Base-by-base conservation (phyloP, 1,139 yeast species). In the Suhomyces anneliseae region DNA sequence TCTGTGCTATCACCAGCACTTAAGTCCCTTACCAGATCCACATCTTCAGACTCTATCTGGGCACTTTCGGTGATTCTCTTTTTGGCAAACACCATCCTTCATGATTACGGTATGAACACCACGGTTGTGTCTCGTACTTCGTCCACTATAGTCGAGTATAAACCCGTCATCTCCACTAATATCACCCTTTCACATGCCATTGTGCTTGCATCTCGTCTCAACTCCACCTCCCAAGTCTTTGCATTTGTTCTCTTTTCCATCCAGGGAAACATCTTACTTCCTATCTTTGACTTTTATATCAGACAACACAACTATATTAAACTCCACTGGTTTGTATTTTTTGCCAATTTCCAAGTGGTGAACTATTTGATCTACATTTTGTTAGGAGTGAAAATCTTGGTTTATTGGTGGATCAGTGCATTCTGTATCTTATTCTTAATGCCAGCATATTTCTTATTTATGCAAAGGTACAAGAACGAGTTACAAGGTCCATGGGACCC, bases 31-130 rank as follows among this genome's bases (percentile, higher is more conserved):
- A 90, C 97, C 0, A 81, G 83, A 55, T 87, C 97, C 0, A 90
- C 97, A 0, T 82, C 97, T 0, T 87, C 95, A 0, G 98, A 93
- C 66, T 90, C 97, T 14, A 90, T 95, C 52, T 93, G 99, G 98
- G 90, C 96, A 0, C 68, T 93, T 7, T 82, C 96, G 4, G 82
- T 87, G 44, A 84, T 96, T 81, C 72, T 93, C 27, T 83, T 88
- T 36, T 55, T 89, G 8, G 72, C 83, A 38, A 88, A 88, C 57
- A 70, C 89, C 4, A 63, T 84, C 12, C 81, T 83, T 56, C 87
- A 86, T 59, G 90, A 87, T 59, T 87, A 86, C 53, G 75, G 81
- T 7, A 69, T 78, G 56, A 72, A 74, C 44, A 39, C 51, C 44
- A 34, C 46, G 24, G 49, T 47, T 2, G 57, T 65, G 46, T 42